Evolutionary conservation across 305 asterid species (phyloP).

Genomic region (Fraxinus platypoda): DNA sequence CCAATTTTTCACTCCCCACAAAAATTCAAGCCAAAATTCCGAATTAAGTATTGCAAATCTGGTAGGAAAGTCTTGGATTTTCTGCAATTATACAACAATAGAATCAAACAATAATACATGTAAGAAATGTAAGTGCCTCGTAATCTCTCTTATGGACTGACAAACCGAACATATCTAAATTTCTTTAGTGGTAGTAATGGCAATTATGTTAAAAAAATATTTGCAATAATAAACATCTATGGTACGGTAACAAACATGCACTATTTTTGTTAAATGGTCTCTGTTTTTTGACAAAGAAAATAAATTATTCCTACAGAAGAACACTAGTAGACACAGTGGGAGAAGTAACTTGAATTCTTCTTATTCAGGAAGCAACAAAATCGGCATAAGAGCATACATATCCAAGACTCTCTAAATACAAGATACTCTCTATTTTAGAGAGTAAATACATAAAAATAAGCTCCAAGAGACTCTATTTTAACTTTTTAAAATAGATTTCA

Average conservation of each 20-base stretch:
- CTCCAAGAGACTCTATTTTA: background rate
- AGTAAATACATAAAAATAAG: background rate
- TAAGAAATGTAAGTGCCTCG: background rate
- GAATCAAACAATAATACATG: background rate
- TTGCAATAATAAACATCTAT: background rate
- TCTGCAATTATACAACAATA: background rate
- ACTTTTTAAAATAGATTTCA: background rate
- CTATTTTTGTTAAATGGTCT: background rate
- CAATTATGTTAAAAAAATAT: background rate
- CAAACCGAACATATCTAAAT: background rate
- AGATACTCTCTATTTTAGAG: background rate
- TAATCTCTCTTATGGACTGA: background rate
- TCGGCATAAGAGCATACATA: background rate
- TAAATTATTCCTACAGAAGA: background rate
- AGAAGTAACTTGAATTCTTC: background rate
- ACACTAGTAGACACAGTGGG: background rate
- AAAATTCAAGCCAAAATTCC: background rate
- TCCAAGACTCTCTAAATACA: background rate
- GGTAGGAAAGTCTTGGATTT: background rate
- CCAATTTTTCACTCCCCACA: background rate
- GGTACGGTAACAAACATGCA: background rate
- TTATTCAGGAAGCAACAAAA: background rate
- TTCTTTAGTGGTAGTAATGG: background rate
- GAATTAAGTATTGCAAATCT: background rate
- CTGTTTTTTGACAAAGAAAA: background rate